A percentile compares a stretch with the other conserved stretches of the same genome.
These are phyloP conservation scores for Metschnikowia koreensis DNA, from an alignment of 805 yeast species.

Conservation along the genomic window DNA sequence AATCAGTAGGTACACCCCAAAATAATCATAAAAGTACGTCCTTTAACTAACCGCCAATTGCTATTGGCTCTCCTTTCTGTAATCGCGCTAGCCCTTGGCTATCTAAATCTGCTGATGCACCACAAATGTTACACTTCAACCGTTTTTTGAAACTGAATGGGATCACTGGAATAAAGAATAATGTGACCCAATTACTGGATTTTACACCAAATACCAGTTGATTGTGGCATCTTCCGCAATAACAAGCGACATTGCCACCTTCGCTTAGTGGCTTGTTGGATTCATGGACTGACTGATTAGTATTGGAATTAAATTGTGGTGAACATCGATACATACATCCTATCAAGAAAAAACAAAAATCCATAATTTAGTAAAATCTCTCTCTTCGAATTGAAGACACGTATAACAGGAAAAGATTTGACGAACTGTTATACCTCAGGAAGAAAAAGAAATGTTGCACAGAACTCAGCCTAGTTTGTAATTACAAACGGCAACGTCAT, in stretches of 20 bases:
- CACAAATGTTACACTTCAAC: constrained; percentile 18
- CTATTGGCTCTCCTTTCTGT: constrained; percentile 18
- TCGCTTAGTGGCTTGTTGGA: constrained; percentile 15
- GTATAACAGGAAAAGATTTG: too few species aligned
- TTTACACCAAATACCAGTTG: constrained; percentile 51
- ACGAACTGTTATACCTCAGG: background rate
- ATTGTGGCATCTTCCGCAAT: constrained; percentile 62
- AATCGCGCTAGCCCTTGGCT: constrained; percentile 13
- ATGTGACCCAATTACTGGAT: constrained; percentile 47
- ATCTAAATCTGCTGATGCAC: constrained; percentile 20
- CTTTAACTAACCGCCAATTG: constrained; percentile 13
- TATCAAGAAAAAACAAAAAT: constrained; percentile 19
- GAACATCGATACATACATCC: constrained; percentile 17
- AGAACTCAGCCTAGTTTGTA: background rate
- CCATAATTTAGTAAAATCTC: constrained; percentile 9
- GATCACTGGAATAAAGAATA: constrained; percentile 19
- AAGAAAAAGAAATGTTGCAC: too few species aligned
- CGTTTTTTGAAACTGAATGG: constrained; percentile 17
- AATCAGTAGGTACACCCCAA: background rate
- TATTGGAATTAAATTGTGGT: background rate
- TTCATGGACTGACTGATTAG: constrained; percentile 17
- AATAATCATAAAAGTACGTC: background rate
- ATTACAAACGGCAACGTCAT: background rate
- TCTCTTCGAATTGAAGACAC: background rate
- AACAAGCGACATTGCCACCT: constrained; percentile 22